Percentiles rank a stretch among this genome's conserved stretches.
phyloP scores from a whole-genome alignment of 768 basidiomycete species.

The Naematelia aurantialba region DNA sequence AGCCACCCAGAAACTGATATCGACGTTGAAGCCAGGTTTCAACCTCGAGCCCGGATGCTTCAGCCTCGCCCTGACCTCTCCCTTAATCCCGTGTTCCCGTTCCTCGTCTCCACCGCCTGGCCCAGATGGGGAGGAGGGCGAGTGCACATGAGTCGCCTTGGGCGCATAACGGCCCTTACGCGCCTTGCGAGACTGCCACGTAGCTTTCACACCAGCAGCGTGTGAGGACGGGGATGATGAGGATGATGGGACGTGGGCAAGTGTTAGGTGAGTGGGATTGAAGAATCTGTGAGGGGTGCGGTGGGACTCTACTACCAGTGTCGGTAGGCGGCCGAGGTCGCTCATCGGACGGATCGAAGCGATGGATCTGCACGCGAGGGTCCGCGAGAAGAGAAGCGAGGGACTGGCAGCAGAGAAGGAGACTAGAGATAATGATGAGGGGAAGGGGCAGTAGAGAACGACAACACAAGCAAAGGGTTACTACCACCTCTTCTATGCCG shows the following conservation, averaged over 20 bases:
- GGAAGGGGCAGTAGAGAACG: too few species aligned
- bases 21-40: conserved; percentile 35
- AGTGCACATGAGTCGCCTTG: conserved; percentile 20
- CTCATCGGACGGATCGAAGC: not conserved
- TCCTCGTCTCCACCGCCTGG: conserved; percentile 1
- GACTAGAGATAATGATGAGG: too few species aligned
- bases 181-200: conserved; percentile 34
- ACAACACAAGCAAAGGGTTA: too few species aligned
- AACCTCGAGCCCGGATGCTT: conserved; percentile 22
- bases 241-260: conserved; percentile 2
- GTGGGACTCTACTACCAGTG: conserved; percentile 1
- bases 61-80: conserved; percentile 12
- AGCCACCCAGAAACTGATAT: conserved; percentile 47
- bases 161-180: conserved; percentile 40
- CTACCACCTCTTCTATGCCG: too few species aligned
- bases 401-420: too few species aligned
- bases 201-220: not conserved
- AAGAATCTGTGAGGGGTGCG: conserved; percentile 6
- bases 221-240: not conserved
- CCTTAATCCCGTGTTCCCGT: conserved; percentile 3
- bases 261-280: conserved; percentile 9
- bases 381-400: not conserved
- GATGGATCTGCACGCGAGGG: not conserved
- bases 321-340: not conserved
- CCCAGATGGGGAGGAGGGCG: not conserved